These are phyloP conservation scores for Balakata baccata DNA, from an alignment of 345 rosid genomes.

Conservation along the genomic window DNA sequence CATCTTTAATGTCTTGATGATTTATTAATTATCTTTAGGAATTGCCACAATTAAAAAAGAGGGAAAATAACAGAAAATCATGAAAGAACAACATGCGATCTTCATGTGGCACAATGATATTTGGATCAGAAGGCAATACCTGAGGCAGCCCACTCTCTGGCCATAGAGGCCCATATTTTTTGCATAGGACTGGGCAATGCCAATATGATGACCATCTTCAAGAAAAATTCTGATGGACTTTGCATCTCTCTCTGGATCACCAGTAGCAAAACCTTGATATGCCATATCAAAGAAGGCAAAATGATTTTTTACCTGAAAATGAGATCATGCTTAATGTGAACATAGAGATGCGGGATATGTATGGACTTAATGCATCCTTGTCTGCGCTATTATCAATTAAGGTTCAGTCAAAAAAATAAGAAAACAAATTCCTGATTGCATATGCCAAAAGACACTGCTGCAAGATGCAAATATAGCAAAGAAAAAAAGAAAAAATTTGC, in stretches of 20 bases:
- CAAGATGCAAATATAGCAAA: not conserved
- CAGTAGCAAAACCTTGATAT: constrained; percentile 97
- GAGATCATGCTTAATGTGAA: not conserved
- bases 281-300: constrained; percentile 98
- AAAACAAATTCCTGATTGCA: not conserved
- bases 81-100: not conserved
- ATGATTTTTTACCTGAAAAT: constrained; percentile 69
- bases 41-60: not conserved
- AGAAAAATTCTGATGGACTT: constrained; percentile 91
- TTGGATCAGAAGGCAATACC: constrained; percentile 40
- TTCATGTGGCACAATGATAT: not conserved
- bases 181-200: constrained; percentile 93
- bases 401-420: not conserved
- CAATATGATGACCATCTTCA: constrained; percentile 82
- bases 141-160: constrained; percentile 96
- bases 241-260: constrained; percentile 94
- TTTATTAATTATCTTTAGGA: not conserved
- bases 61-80: not conserved
- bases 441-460: not conserved
- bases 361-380: not conserved
- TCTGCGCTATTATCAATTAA: not conserved
- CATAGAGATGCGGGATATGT: not conserved
- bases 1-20: not conserved
- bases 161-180: constrained; percentile 99
- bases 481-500: not conserved